These are phyloP conservation scores for Caryopteris hybrid DNA, from an alignment of 305 asterid species.

Conservation along the genomic window DNA sequence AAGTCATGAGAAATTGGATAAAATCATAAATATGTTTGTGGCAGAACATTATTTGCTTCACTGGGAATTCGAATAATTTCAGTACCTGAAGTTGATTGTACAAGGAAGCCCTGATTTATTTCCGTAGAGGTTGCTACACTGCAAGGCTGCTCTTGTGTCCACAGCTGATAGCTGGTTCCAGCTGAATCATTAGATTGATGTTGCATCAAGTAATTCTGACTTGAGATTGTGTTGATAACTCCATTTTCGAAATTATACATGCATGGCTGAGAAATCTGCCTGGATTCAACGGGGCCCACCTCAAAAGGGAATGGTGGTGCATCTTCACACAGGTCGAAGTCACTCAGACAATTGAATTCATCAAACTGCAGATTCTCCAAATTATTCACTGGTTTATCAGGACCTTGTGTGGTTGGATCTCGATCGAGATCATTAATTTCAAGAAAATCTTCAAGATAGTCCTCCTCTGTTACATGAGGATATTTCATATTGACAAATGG, in stretches of 20 bases:
- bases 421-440: constrained; percentile 80
- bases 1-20: constrained; percentile 7
- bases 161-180: constrained; percentile 33
- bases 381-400: constrained; percentile 22
- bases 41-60: constrained; percentile 29
- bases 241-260: constrained; percentile 25
- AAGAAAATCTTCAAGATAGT: constrained; percentile 51
- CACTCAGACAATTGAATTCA: constrained; percentile 49
- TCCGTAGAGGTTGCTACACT: constrained; percentile 28
- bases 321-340: constrained; percentile 55
- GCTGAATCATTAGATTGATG: constrained; percentile 23
- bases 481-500: constrained; percentile 15
- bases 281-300: constrained; percentile 30
- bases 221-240: constrained; percentile 21
- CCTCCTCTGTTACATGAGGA: constrained; percentile 31
- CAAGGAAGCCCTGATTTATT: constrained; percentile 27
- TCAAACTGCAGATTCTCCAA: constrained; percentile 39
- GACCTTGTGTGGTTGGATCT: constrained; percentile 20
- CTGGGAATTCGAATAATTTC: constrained; percentile 22
- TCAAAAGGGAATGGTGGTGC: constrained; percentile 33
- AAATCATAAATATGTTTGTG: constrained; percentile 18
- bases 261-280: constrained; percentile 26
- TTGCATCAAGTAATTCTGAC: constrained; percentile 30
- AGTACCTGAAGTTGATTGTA: constrained; percentile 68
- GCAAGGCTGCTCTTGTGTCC: constrained; percentile 48